These are phyloP conservation scores for Leptographium lundbergii DNA, from an alignment of 2,329 filamentous ascomycete species.

Conservation along the genomic window DNA sequence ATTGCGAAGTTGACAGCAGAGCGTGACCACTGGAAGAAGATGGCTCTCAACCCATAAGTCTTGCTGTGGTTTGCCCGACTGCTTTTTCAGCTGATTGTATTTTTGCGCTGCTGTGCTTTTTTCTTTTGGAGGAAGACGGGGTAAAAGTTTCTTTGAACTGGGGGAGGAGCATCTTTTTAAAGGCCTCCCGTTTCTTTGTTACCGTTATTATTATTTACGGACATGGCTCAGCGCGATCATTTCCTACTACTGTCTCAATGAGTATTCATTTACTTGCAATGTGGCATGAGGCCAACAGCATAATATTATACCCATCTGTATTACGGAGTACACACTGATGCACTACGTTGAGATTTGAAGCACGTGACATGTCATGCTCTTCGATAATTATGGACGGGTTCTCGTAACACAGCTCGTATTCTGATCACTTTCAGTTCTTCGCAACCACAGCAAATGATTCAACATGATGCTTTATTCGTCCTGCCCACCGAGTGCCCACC, in stretches of 20 bases:
- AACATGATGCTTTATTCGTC: too few relatives aligned
- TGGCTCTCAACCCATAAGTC: constrained; percentile 30
- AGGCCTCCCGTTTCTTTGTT: not conserved
- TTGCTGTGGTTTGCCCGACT: constrained; percentile 10
- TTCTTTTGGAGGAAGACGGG: not conserved
- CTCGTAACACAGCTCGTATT: too few relatives aligned
- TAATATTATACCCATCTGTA: too few relatives aligned
- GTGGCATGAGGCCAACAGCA: too few relatives aligned
- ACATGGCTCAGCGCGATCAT: not conserved
- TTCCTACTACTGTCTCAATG: not conserved
- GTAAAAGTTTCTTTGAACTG: constrained; percentile 5
- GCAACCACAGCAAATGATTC: too few relatives aligned
- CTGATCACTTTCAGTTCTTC: too few relatives aligned
- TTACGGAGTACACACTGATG: too few relatives aligned
- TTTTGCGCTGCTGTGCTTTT: not conserved
- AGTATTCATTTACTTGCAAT: not conserved
- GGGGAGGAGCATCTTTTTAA: constrained; percentile 1
- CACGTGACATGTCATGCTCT: too few relatives aligned
- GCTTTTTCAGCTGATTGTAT: not conserved
- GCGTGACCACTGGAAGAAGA: constrained; percentile 52
- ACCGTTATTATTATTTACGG: not conserved
- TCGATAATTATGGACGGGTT: too few relatives aligned
- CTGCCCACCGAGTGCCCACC: not conserved
- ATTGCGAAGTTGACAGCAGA: constrained; percentile 58
- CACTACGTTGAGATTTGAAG: too few relatives aligned